Evolutionary conservation across 2,329 filamentous ascomycete species (phyloP), one percentile per base, ranked within the genome.

Genomic region (Didymosphaeria variabile): DNA sequence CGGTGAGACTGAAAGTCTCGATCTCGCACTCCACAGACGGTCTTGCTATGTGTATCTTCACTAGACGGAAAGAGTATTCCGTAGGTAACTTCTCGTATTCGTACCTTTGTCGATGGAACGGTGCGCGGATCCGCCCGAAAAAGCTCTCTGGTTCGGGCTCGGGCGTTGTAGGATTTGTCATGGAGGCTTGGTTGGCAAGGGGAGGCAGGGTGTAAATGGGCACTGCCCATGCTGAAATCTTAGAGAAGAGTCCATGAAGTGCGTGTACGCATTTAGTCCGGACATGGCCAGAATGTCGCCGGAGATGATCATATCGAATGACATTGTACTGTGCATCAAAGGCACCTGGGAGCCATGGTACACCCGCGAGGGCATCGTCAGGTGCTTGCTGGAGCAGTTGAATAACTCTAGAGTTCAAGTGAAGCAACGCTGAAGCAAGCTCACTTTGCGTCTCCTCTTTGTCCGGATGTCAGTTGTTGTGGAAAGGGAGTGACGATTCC

Each of bases 51-150:
- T 47, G n/a, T 23, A 61, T 40, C 36, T 49, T 61, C 17, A 61
- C 46, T 15, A 61, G 38, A 21, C 58, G 58, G 54, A 61, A 57
- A n/a, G 54, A 54, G 49, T 57, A 57, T 10, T 29, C 47, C 2
- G 21, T 32, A 10, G 47, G 46, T 29, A 61, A 21, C 40, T 40
- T 23, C 10, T 57, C 46, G 26, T 61, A 61, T 15, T 38, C 53
- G 36, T 61, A 57, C 47, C 54, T 46, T 23, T 54, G 51, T 5
- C 57, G 47, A 53, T 57, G 54, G 29, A 53, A 57, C 12, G 54
- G 58, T 19, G 53, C 36, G 34, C 26, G 46, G 15, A 61, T 52
- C 15, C 32, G 45, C 31, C 50, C 51, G 26, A 59, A 55, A 32
- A 59, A 59, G 26, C 42, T 50, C 29, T 50, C 57, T 21, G 26